Evolutionary conservation across 2,329 filamentous ascomycete genomes (phyloP), one percentile per base, ranked within the genome.

Genomic region (Hymenoscyphus repandus): DNA sequence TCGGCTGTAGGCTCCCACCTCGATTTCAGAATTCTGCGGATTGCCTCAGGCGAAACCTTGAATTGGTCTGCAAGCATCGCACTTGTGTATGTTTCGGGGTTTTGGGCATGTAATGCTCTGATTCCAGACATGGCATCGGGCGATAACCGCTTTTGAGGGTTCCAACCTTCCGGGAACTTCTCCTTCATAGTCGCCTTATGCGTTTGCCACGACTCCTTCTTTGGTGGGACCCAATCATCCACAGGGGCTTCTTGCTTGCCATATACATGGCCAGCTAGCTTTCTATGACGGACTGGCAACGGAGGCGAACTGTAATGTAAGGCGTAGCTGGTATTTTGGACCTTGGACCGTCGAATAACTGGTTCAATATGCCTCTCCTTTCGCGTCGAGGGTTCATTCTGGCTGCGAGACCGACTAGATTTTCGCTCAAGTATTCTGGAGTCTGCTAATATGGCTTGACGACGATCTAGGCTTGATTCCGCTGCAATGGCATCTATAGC

Each of bases 81-180:
- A 0, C 87, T 95, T 3, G 85, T 87, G 71, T 90, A 96, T 51
- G 78, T 76, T 2, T 86, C 77, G 0, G 92, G 90, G 56, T 90
- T 85, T 60, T 90, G 83, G 22, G 78, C 73, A 67, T 96, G 82
- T 32, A 99, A 74, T 17, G 88, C 85, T 38, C 90, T 83, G 60
- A 99, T 95, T 38, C 90, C 91, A n/a, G 88, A 85, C 31, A 96
- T 74, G 1, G 91, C 90, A 68, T 97, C 92, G 0, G 93, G 93
- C 0, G 93, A 97, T 9, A 99, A 77, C 52, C 85, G 85, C 69
- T 95, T 96, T 44, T 80, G 78, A 30, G 93, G 92, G 27, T 78
- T 77, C 91, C 92, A 99, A 9, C 85, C 82, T 6, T 85, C 79
- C 1, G 82, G 82, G 58, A 96, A 93, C 64, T 97, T 99, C 54